These are phyloP conservation scores for Barnettozyma sucrosica DNA, from an alignment of 805 yeast species.

Conservation along the genomic window DNA sequence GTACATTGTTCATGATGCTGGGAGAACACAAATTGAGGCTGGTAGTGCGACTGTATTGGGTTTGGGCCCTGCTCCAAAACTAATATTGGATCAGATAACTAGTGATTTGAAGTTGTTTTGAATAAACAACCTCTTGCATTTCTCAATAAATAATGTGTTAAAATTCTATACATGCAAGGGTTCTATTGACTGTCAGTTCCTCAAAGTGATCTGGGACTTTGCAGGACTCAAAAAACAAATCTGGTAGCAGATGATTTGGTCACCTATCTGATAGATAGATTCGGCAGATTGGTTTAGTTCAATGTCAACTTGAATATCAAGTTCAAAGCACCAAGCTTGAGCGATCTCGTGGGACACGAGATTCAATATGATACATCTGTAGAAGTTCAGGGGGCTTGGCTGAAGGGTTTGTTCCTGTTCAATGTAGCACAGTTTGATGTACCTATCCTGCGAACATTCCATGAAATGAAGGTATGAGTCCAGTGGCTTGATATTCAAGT, in stretches of 20 bases:
- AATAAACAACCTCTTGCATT: not conserved
- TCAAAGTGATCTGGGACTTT: conserved; percentile 3
- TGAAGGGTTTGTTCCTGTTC: not conserved
- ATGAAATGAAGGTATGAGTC: not conserved
- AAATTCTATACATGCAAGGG: not conserved
- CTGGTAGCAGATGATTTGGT: conserved; percentile 12
- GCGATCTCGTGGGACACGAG: conserved; percentile 3
- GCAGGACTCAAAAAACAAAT: conserved; percentile 5
- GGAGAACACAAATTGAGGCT: conserved; percentile 93
- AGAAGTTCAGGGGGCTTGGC: conserved; percentile 6
- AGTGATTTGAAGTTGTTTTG: conserved; percentile 70
- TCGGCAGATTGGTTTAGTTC: not conserved
- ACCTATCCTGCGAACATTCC: conserved; percentile 1
- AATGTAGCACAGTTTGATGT: not conserved
- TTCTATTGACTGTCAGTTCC: not conserved
- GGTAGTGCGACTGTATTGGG: conserved; percentile 97
- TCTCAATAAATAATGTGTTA: not conserved
- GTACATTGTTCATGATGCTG: conserved; percentile 88
- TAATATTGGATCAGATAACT: conserved; percentile 74
- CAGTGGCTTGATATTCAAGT: conserved; percentile 6
- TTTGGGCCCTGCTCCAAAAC: conserved; percentile 91
- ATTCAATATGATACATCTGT: conserved; percentile 10
- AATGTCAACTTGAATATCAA: conserved; percentile 10
- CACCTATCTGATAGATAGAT: conserved; percentile 9
- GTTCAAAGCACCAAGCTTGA: conserved; percentile 11